phyloP scores from a whole-genome alignment of 441 rosid species.

The Flueggea neowawraea region DNA sequence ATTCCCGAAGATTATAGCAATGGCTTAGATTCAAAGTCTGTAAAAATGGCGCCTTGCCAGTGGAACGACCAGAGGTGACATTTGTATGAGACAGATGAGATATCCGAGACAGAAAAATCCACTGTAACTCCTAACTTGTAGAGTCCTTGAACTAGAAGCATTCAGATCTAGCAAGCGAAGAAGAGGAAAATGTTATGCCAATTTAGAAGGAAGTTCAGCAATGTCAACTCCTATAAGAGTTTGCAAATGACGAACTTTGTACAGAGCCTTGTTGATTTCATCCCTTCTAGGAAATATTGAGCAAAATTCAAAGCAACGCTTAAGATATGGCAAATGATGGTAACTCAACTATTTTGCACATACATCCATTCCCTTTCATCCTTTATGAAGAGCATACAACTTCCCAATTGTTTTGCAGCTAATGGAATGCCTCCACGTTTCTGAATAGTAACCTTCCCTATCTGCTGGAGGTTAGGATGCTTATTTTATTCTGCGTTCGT shows the following conservation, averaged over 20 bases:
- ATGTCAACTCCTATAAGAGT: not conserved
- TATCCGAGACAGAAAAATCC: not conserved
- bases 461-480: slow-evolving; percentile 2
- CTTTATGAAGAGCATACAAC: slow-evolving; percentile 17
- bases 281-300: slow-evolving; percentile 25
- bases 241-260: not conserved
- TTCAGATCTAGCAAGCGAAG: too few relatives aligned
- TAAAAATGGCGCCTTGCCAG: not conserved
- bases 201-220: too few relatives aligned
- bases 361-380: slow-evolving; percentile 18
- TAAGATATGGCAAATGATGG: slow-evolving; percentile 29
- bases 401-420: slow-evolving; percentile 27
- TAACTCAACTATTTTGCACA: slow-evolving; percentile 21
- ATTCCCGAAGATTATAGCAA: slow-evolving; percentile 4
- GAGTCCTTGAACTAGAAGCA: not conserved
- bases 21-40: slow-evolving; percentile 7
- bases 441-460: slow-evolving; percentile 16
- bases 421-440: slow-evolving; percentile 29
- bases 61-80: too few relatives aligned
- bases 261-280: slow-evolving; percentile 10
- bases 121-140: too few relatives aligned
- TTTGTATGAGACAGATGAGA: slow-evolving; percentile 4
- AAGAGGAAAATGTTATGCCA: too few relatives aligned
- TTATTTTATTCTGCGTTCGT: not conserved
- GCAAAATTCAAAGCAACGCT: slow-evolving; percentile 23